Evolutionary conservation across 2,329 filamentous ascomycete genomes (phyloP), one percentile per base, ranked within the genome.

Genomic region (Penicillium sclerotiorum): DNA sequence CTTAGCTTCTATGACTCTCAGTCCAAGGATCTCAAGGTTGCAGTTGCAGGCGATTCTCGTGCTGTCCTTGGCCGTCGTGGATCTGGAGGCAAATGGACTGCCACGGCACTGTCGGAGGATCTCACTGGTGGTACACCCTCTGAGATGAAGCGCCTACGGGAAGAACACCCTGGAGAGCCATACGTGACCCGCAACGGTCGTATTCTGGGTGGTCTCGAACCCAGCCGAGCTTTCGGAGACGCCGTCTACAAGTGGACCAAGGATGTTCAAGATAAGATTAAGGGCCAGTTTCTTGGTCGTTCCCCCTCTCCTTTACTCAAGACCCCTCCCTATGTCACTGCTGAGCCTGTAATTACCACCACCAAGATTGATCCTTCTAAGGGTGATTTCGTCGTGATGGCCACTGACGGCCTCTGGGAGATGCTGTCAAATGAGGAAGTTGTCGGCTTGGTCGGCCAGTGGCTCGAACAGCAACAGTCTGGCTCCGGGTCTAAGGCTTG

Each of bases 371-470:
- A 93, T 61, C 94, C 94, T 1, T 84, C 90, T 46, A 89, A 89
- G 55, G 92, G 93, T 38, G 94, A 99, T 68, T 99, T 99, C 63
- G 80, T 99, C 11, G 93, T 99, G 54, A 86, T 99, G 79, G 94
- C 94, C 18, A 96, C 94, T 0, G 94, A 99, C 67, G 94, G 94
- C 4, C 80, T 99, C 1, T 99, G 94, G 94, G 94, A 99, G 74
- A 97, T 97, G 94, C 80, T 99, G 54, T 96, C 90, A 40, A 99
- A 97, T 64, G 94, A 99, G 68, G 94, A 99, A 76, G 94, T 96
- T 1, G 89, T 99, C 43, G 94, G 94, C 1, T 83, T 99, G 2
- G 94, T 99, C 4, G 95, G 93, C 13, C 90, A 95, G 71, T 99
- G 94, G 94, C 84, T 99, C 40, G 94, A 99, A 70, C 84, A 83